Conservation (phyloP, 2,329 filamentous ascomycete genomes). For the Xylaria sp. region DNA sequence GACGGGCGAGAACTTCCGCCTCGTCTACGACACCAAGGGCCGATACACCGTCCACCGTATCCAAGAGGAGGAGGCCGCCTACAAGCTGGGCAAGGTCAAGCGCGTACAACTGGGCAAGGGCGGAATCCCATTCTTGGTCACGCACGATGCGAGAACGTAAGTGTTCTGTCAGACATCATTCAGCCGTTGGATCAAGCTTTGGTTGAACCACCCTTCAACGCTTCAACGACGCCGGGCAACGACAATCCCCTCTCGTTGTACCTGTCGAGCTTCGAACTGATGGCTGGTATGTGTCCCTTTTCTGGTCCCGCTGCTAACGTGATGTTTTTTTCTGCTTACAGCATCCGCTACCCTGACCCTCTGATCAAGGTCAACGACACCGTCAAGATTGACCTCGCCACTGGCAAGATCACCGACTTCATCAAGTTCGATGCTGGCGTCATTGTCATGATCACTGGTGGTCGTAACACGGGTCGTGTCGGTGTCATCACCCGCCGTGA, state of each 20-base stretch:
- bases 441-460: conserved; percentile 98
- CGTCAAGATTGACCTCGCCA: conserved; percentile 97
- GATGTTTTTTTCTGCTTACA: conserved; percentile 55
- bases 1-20: conserved; percentile 99
- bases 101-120: conserved; percentile 98
- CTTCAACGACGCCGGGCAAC: conserved; percentile 25
- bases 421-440: conserved; percentile 99
- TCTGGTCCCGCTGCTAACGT: conserved; percentile 54
- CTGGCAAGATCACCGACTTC: conserved; percentile 98
- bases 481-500: conserved; percentile 99
- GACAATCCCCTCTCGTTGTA: conserved; percentile 37
- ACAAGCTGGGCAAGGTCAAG: conserved; percentile 99
- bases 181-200: conserved; percentile 99
- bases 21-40: conserved; percentile 99
- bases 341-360: conserved; percentile 99
- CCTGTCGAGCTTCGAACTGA: conserved; percentile 56
- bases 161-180: conserved; percentile 95
- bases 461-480: conserved; percentile 99
- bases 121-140: conserved; percentile 99
- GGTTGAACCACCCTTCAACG: conserved; percentile 67
- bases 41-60: conserved; percentile 99
- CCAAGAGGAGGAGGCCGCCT: conserved; percentile 97
- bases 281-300: conserved; percentile 65
- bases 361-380: conserved; percentile 99
- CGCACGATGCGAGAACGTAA: conserved; percentile 99